phyloP scores from a whole-genome alignment of 768 basidiomycete genomes.

The Pleurotus platypus region DNA sequence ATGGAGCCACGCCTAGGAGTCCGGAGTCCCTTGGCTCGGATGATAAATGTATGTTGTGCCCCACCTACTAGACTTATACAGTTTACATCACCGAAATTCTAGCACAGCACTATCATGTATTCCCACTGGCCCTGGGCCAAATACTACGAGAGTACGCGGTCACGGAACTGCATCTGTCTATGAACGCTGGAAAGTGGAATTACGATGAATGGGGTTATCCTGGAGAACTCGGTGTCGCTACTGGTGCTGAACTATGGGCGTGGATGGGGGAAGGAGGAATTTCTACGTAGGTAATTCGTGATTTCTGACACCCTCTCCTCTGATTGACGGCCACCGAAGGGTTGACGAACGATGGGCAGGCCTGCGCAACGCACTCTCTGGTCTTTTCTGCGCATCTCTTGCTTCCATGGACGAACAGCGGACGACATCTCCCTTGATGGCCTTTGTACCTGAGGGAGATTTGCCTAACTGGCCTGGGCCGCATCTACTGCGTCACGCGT shows the following conservation, averaged over 20 bases:
- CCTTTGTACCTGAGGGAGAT: conserved; percentile 61
- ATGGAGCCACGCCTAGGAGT: conserved; percentile 51
- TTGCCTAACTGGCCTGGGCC: conserved; percentile 43
- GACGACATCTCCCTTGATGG: conserved; percentile 61
- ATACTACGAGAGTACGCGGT: conserved; percentile 83
- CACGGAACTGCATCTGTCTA: conserved; percentile 82
- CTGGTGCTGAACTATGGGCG: conserved; percentile 87
- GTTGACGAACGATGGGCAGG: conserved; percentile 79
- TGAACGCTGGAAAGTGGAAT: conserved; percentile 93
- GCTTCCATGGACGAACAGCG: conserved; percentile 72
- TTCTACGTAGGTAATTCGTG: conserved; percentile 38
- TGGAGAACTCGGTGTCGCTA: conserved; percentile 68
- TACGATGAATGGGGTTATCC: conserved; percentile 84
- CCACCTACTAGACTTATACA: no score
- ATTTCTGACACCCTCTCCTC: neutral
- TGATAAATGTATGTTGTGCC: conserved; percentile 36
- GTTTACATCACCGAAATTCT: neutral
- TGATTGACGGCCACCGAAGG: conserved; percentile 29
- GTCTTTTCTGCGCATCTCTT: conserved; percentile 92
- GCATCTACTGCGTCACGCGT: conserved; percentile 69
- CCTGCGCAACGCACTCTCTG: conserved; percentile 85
- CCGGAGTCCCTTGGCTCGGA: conserved; percentile 49
- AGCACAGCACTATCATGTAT: conserved; percentile 86
- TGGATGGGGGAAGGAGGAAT: conserved; percentile 77
- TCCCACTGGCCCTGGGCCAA: conserved; percentile 84